Conservation (phyloP, 352 stramenopile genomes). For the Phytopythium boreale region DNA sequence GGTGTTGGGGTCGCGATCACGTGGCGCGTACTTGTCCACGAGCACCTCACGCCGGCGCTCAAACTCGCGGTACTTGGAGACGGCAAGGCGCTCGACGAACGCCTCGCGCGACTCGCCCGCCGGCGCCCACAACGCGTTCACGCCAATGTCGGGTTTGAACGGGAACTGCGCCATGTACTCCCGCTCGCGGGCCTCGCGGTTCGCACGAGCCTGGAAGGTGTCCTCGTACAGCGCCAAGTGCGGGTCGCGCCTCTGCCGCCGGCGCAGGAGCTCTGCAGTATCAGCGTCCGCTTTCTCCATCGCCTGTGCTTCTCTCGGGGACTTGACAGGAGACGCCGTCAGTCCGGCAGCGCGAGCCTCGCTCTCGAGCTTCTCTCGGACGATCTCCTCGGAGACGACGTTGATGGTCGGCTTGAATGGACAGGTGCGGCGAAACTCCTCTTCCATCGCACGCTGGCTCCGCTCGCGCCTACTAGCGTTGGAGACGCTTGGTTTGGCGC, state of each 20-base stretch:
- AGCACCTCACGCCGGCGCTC: constrained; percentile 54
- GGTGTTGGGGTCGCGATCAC: constrained; percentile 50
- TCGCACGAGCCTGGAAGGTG: constrained; percentile 40
- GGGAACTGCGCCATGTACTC: constrained; percentile 62
- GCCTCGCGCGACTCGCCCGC: constrained; percentile 33
- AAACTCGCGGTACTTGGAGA: constrained; percentile 64
- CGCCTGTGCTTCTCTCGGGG: background rate
- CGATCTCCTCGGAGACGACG: constrained; percentile 61
- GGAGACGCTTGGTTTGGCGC: constrained; percentile 12
- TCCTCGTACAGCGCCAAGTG: constrained; percentile 74
- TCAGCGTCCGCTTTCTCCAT: constrained; percentile 15
- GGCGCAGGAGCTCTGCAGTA: constrained; percentile 15
- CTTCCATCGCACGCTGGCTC: constrained; percentile 53
- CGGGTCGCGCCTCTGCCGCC: constrained; percentile 36
- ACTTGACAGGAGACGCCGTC: background rate
- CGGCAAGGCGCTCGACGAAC: constrained; percentile 66
- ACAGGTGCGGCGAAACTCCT: constrained; percentile 61
- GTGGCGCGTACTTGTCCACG: constrained; percentile 56
- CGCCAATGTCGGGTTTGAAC: constrained; percentile 79
- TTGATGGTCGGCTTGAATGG: constrained; percentile 79
- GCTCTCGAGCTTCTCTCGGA: constrained; percentile 61
- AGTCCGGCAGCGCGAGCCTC: constrained; percentile 21
- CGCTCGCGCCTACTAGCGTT: constrained; percentile 32
- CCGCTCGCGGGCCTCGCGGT: constrained; percentile 42
- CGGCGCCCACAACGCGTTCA: constrained; percentile 62